A percentile compares a stretch with the other conserved stretches of the same genome.
Evolutionary conservation across 2,329 filamentous ascomycete genomes (phyloP).

Genomic region (Pseudogymnoascus sp.): DNA sequence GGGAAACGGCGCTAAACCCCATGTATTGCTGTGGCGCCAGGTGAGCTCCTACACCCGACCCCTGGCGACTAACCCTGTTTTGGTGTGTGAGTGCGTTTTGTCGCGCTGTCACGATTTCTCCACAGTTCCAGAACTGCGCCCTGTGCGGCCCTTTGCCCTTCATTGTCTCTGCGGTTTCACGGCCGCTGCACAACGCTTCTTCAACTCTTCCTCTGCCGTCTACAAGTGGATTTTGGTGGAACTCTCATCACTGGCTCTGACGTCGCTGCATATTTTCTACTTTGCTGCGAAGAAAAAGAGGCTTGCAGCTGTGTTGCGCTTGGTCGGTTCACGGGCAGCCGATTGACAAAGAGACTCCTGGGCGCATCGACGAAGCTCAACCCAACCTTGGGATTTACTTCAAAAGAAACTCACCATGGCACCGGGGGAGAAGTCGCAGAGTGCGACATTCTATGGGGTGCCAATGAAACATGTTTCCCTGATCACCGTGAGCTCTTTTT

Average conservation of each 20-base stretch:
- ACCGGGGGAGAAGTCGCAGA: conserved; percentile 20
- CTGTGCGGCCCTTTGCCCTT: conserved; percentile 1
- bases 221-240: conserved; percentile 2
- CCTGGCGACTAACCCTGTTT: conserved; percentile 3
- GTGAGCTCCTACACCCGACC: neutral
- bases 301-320: neutral
- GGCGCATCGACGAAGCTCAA: conserved; percentile 2
- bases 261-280: neutral
- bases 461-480: conserved; percentile 65
- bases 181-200: conserved; percentile 5
- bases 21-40: neutral
- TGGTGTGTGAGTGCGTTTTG: conserved; percentile 3
- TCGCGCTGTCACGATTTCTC: conserved; percentile 2
- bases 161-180: conserved; percentile 6
- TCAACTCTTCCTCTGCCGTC: neutral
- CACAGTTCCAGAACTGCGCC: neutral
- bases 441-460: conserved; percentile 41
- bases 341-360: neutral
- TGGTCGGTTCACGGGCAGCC: neutral
- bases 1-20: neutral
- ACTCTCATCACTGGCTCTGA: neutral
- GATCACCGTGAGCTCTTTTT: conserved; percentile 45
- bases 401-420: conserved; percentile 14
- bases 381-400: conserved; percentile 4
- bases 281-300: neutral